Evolutionary conservation across 2,329 filamentous ascomycete species (phyloP).

Genomic region (Aspergillus felis): DNA sequence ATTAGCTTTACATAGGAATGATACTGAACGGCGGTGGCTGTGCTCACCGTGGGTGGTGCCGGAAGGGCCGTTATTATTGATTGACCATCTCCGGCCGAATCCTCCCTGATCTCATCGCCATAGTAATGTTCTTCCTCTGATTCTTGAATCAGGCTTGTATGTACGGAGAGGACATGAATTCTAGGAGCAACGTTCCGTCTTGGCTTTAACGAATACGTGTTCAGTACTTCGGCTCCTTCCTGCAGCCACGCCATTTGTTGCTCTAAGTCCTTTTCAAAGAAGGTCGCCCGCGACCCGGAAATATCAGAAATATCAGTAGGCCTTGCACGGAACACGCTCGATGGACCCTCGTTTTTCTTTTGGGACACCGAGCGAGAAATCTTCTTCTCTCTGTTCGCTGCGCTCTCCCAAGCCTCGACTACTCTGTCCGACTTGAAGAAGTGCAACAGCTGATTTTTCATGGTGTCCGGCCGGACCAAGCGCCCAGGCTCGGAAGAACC

Average conservation of each 20-base stretch:
- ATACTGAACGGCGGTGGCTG: neutral
- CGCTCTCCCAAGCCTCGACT: constrained; percentile 28
- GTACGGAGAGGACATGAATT: constrained; percentile 29
- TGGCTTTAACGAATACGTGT: constrained; percentile 29
- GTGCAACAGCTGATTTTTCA: constrained; percentile 31
- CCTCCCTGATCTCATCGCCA: neutral
- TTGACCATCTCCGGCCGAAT: constrained; percentile 10
- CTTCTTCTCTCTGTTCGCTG: constrained; percentile 19
- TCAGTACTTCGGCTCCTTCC: constrained; percentile 22
- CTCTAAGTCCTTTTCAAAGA: constrained; percentile 15
- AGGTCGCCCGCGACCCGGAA: constrained; percentile 2
- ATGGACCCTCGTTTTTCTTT: constrained; percentile 23
- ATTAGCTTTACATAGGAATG: neutral
- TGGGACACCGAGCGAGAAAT: constrained; percentile 8
- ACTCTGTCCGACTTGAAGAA: constrained; percentile 34
- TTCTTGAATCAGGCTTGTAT: constrained; percentile 22
- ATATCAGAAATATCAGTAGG: constrained; percentile 13
- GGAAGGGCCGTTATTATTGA: constrained; percentile 28
- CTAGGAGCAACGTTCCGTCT: constrained; percentile 24
- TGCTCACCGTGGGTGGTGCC: constrained; percentile 12
- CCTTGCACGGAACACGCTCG: constrained; percentile 30
- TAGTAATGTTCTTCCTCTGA: constrained; percentile 3
- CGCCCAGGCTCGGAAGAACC: constrained; percentile 4
- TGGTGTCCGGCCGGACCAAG: constrained; percentile 18
- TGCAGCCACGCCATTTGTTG: constrained; percentile 30